phyloP scores from a whole-genome alignment of 257 asterid genomes.

The Cynanchum wilfordii region DNA sequence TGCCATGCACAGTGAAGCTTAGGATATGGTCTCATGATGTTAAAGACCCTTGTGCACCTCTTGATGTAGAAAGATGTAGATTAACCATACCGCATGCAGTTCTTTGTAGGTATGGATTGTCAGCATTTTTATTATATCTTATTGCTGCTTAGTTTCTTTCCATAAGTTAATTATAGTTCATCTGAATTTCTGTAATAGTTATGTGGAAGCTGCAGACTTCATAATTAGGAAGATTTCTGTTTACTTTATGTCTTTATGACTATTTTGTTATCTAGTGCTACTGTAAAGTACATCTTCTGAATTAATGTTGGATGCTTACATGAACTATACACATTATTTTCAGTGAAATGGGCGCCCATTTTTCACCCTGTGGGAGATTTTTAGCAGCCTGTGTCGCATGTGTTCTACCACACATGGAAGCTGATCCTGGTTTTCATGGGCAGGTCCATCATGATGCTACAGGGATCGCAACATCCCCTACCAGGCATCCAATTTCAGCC shows the following conservation, averaged over 20 bases:
- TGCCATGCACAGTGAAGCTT: constrained; percentile 97
- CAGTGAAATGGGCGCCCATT: constrained; percentile 97
- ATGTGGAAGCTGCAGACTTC: neutral
- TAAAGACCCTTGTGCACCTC: constrained; percentile 65
- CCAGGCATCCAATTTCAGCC: constrained; percentile 89
- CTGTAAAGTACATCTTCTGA: constrained; percentile 1
- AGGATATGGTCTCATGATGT: constrained; percentile 90
- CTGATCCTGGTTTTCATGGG: constrained; percentile 65
- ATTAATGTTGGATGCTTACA: constrained; percentile 4
- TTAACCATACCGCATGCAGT: constrained; percentile 90
- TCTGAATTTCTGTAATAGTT: neutral
- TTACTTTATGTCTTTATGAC: neutral
- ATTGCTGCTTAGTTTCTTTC: neutral
- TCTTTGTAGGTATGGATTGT: constrained; percentile 72
- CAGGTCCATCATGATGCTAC: constrained; percentile 59
- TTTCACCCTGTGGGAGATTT: constrained; percentile 95
- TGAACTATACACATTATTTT: constrained; percentile 1
- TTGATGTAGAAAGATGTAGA: constrained; percentile 66
- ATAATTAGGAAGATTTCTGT: neutral
- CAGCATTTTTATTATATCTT: neutral
- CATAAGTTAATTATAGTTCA: neutral
- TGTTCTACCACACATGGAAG: constrained; percentile 65
- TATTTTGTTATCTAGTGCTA: constrained; percentile 12
- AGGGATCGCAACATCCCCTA: constrained; percentile 84
- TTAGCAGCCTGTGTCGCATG: constrained; percentile 98